phyloP scores from a whole-genome alignment of 371 early-diverging fungal species.

The Zopfochytrium polystomum region DNA sequence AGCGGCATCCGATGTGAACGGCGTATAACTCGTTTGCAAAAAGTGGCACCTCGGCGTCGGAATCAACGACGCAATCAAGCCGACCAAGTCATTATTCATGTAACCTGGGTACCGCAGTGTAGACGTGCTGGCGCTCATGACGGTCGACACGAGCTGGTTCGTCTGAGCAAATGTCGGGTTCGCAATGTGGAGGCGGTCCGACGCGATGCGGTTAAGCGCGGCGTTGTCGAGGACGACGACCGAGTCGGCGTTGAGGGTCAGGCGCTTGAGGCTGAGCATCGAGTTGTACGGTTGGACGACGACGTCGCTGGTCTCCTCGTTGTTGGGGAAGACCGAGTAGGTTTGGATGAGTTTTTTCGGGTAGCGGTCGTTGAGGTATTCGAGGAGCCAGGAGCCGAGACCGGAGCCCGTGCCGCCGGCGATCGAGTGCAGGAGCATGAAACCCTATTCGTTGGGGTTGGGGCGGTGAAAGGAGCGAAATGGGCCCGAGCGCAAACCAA shows the following conservation, averaged over 20 bases:
- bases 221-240: conserved; percentile 97
- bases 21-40: conserved; percentile 96
- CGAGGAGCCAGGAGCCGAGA: conserved; percentile 48
- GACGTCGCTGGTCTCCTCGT: conserved; percentile 94
- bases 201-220: conserved; percentile 89
- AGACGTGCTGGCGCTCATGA: conserved; percentile 97
- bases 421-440: conserved; percentile 51
- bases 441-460: conserved; percentile 58
- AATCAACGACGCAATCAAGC: conserved; percentile 90
- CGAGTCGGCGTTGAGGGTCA: conserved; percentile 91
- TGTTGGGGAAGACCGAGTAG: conserved; percentile 99
- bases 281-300: conserved; percentile 99
- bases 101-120: conserved; percentile 98
- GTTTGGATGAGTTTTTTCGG: conserved; percentile 98
- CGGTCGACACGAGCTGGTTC: conserved; percentile 97
- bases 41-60: conserved; percentile 97
- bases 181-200: conserved; percentile 88
- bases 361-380: conserved; percentile 78
- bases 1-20: conserved; percentile 92
- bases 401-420: conserved; percentile 56
- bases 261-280: conserved; percentile 87
- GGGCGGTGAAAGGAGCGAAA: no score
- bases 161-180: conserved; percentile 95
- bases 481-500: no score
- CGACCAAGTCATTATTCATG: conserved; percentile 97